Conservation (phyloP, 805 yeast genomes). For the Alloascoidea hylecoeti region DNA sequence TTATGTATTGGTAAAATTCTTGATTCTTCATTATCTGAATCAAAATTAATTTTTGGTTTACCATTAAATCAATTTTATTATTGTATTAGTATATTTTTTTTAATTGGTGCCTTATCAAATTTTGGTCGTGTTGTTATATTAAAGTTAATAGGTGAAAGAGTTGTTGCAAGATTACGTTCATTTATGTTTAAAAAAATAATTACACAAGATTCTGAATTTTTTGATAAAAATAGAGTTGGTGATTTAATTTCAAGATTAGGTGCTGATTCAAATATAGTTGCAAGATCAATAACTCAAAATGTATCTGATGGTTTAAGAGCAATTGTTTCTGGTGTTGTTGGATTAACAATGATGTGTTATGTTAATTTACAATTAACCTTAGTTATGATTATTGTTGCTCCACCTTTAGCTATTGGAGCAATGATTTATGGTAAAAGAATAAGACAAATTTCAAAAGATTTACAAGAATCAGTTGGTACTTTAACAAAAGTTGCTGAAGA, state of each 20-base stretch:
- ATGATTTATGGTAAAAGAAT: constrained; percentile 71
- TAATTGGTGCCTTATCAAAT: constrained; percentile 66
- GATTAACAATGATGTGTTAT: constrained; percentile 81
- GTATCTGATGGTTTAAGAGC: constrained; percentile 88
- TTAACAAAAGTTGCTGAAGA: constrained; percentile 88
- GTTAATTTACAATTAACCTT: constrained; percentile 76
- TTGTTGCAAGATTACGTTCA: constrained; percentile 75
- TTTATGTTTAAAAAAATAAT: constrained; percentile 64
- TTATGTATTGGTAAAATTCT: constrained; percentile 74
- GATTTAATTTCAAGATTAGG: constrained; percentile 82
- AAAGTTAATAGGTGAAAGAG: constrained; percentile 70
- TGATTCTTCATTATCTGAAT: constrained; percentile 41
- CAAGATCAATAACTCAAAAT: constrained; percentile 77
- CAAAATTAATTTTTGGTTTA: constrained; percentile 37
- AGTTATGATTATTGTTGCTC: constrained; percentile 67
- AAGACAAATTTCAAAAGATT: constrained; percentile 54
- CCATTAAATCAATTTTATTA: constrained; percentile 49
- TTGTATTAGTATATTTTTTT: constrained; percentile 46
- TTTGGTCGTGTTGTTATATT: constrained; percentile 67
- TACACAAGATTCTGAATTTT: constrained; percentile 77
- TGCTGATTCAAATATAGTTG: constrained; percentile 78
- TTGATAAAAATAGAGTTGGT: constrained; percentile 83
- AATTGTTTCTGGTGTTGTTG: constrained; percentile 68
- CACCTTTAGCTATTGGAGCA: constrained; percentile 73
- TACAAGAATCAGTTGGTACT: constrained; percentile 76